Base-by-base conservation (phyloP, 805 yeast species). In the Danielia oregonensis region DNA sequence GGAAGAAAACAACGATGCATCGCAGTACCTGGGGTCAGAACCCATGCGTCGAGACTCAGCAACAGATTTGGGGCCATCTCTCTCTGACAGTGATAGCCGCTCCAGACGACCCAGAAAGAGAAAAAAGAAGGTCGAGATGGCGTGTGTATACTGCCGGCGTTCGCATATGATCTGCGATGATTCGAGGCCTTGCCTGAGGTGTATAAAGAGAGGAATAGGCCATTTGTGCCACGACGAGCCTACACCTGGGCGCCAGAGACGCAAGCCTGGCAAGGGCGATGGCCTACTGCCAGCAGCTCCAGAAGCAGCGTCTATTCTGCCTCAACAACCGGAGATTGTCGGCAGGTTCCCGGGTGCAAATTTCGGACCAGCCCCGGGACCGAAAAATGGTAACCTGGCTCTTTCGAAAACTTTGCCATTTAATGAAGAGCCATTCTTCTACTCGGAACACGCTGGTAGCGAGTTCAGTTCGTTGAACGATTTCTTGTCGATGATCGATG, bases 131-230 rank as follows among this genome's bases (percentile, higher is more conserved):
- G 77, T 74, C 10, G 74, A 66, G 14, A 64, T 72, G 32, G 95
- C 97, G 0, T 89, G 97, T 61, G 83, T 89, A 1, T 89, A 85
- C 53, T 89, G 97, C 55, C 75, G 96, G 25, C 68, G 97, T 35
- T 86, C 96, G 0, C 97, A 89, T 57, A 86, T 89, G 89, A 84
- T 87, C 19, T 89, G 97, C 61, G 95, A 88, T 56, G 82, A 79
- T 26, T 65, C 76, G 13, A 59, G 86, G 49, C 79, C 93, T 5
- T 86, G 95, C 51, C 74, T 79, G 32, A 68, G 96, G 27, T 89
- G 97, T 59, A 69, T 89, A 7, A 86, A 84, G 57, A 68, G 97
- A 46, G 85, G 85, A 25, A 91, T 89, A 30, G 89, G 93, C 3
- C 95, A 88, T 58, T 60, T 89, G 19, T 89, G 97, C 52, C 82